phyloP scores from a whole-genome alignment of 129 eudicot genomes.

The sunflower (Helianthus annuus) region HanXRQr2.0-SUNRISE NC_035439.2:147470697-147471196 shows the following conservation, averaged over 20 bases:
- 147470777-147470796: background rate
- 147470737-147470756: no score
- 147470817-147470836: conserved; percentile 1
- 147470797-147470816: background rate
- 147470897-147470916: background rate
- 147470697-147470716: background rate
- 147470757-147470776: no score
- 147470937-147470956: background rate
- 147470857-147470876: conserved; percentile 32
- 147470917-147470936: background rate
- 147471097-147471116: conserved; percentile 24
- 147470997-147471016: conserved; percentile 23
- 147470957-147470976: background rate
- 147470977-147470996: background rate
- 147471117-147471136: background rate
- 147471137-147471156: background rate
- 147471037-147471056: conserved; percentile 19
- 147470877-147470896: conserved; percentile 34
- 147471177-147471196: no score
- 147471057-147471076: conserved; percentile 29
- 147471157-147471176: no score
- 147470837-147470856: background rate
- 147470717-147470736: no score
- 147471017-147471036: conserved; percentile 88
- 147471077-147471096: conserved; percentile 15